phyloP scores from a whole-genome alignment of 208 protist species.

The Angomonas deanei region DNA sequence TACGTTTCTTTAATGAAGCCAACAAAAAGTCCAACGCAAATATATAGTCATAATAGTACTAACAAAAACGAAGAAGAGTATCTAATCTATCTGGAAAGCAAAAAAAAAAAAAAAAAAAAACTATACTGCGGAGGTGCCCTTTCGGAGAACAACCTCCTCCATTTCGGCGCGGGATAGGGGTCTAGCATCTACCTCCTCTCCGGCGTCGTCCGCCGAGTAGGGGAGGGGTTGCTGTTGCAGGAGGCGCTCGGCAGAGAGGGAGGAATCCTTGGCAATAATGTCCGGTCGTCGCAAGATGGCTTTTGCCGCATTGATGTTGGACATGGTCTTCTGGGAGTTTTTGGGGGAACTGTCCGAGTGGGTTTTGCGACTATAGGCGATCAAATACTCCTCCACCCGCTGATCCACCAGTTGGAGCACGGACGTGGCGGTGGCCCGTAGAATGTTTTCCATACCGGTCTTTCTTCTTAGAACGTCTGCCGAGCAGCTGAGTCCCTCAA shows the following conservation, averaged over 20 bases:
- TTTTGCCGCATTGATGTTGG: slow-evolving; percentile 15
- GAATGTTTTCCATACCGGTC: slow-evolving; percentile 25
- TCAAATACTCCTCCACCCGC: slow-evolving; percentile 69
- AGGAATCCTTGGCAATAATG: slow-evolving; percentile 13
- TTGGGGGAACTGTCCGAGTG: background rate
- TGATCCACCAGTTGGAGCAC: slow-evolving; percentile 68
- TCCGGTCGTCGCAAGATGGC: slow-evolving; percentile 37
- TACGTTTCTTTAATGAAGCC: background rate
- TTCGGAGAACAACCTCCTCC: background rate
- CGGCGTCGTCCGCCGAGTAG: slow-evolving; percentile 23
- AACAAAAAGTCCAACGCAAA: background rate
- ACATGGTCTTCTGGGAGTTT: background rate
- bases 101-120: slow-evolving; percentile 10
- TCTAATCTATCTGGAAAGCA: background rate
- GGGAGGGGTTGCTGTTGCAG: slow-evolving; percentile 17
- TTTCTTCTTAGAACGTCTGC: slow-evolving; percentile 12
- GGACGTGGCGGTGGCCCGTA: slow-evolving; percentile 18
- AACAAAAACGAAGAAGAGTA: background rate
- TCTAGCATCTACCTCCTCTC: background rate
- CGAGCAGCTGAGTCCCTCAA: slow-evolving; percentile 43
- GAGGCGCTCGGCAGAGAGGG: background rate
- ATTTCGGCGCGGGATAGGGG: slow-evolving; percentile 6
- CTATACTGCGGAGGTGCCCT: background rate
- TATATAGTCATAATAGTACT: background rate
- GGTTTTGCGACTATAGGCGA: slow-evolving; percentile 18